Percentiles rank a stretch among this genome's conserved stretches.
phyloP scores from a whole-genome alignment of 371 early-diverging fungal genomes.

The Mucor piriformis region DNA sequence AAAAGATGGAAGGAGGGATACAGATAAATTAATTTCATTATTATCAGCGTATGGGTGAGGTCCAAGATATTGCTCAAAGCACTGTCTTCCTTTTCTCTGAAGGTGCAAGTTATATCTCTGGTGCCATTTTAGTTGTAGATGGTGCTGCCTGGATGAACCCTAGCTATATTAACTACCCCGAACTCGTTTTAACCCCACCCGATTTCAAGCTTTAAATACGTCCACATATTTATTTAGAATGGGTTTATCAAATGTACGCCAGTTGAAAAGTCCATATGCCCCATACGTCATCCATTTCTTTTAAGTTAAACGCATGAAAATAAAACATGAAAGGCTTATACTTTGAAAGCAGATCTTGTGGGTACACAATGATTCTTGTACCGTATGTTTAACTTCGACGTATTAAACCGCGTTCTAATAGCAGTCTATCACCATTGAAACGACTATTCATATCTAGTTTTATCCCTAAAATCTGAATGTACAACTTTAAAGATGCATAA shows the following conservation, averaged over 20 bases:
- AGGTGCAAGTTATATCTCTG: conserved; percentile 64
- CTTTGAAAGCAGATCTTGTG: too few relatives aligned
- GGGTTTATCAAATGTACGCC: too few relatives aligned
- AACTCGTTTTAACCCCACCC: conserved; percentile 16
- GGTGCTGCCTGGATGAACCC: conserved; percentile 40
- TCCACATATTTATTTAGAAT: not conserved
- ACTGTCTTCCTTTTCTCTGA: conserved; percentile 74
- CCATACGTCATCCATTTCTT: not conserved
- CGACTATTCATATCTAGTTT: too few relatives aligned
- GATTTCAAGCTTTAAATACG: conserved; percentile 21
- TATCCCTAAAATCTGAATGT: too few relatives aligned
- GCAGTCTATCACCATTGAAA: too few relatives aligned
- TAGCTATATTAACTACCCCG: conserved; percentile 17
- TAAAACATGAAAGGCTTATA: too few relatives aligned
- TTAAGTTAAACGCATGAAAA: not conserved
- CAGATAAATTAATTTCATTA: not conserved
- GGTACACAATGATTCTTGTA: too few relatives aligned
- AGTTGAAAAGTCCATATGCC: too few relatives aligned
- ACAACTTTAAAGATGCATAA: too few relatives aligned
- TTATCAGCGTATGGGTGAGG: conserved; percentile 53
- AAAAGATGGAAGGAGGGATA: not conserved
- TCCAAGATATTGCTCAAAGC: conserved; percentile 73
- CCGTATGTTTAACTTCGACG: too few relatives aligned
- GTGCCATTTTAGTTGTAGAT: conserved; percentile 71
- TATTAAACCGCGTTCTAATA: too few relatives aligned